These are phyloP conservation scores for Amoeboaphelidium protococcarum DNA, from an alignment of 371 early-diverging fungal genomes.

Conservation along the genomic window DNA sequence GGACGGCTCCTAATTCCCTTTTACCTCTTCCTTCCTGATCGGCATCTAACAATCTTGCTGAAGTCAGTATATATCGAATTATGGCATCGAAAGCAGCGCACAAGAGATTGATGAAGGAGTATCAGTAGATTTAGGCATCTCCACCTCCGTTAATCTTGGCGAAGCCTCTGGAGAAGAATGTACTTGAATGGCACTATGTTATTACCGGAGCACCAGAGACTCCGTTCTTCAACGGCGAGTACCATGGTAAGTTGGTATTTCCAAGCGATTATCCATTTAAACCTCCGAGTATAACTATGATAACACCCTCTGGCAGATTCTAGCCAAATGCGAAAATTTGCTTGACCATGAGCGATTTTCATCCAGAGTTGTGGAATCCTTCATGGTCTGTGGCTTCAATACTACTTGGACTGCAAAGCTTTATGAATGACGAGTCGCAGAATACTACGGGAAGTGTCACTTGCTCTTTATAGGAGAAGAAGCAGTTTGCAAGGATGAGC, in stretches of 20 bases:
- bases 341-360: conserved; percentile 82
- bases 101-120: conserved; percentile 59
- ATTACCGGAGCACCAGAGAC: conserved; percentile 78
- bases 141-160: conserved; percentile 41
- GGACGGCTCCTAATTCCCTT: too few relatives aligned
- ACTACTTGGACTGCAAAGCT: conserved; percentile 69
- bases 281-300: conserved; percentile 82
- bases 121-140: conserved; percentile 34
- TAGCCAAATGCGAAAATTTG: conserved; percentile 21
- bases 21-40: too few relatives aligned
- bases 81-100: neutral
- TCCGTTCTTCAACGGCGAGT: conserved; percentile 64
- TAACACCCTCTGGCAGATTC: conserved; percentile 46
- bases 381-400: conserved; percentile 89
- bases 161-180: conserved; percentile 69
- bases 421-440: conserved; percentile 77
- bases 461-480: conserved; percentile 44
- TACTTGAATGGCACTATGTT: conserved; percentile 93
- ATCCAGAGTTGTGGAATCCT: conserved; percentile 67
- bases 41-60: too few relatives aligned
- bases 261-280: conserved; percentile 87
- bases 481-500: conserved; percentile 41
- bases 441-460: conserved; percentile 72
- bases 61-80: too few relatives aligned
- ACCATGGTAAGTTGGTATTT: conserved; percentile 77